Evolutionary conservation across 495 filamentous ascomycete species (phyloP).

Genomic region (Neurospora sp.): DNA sequence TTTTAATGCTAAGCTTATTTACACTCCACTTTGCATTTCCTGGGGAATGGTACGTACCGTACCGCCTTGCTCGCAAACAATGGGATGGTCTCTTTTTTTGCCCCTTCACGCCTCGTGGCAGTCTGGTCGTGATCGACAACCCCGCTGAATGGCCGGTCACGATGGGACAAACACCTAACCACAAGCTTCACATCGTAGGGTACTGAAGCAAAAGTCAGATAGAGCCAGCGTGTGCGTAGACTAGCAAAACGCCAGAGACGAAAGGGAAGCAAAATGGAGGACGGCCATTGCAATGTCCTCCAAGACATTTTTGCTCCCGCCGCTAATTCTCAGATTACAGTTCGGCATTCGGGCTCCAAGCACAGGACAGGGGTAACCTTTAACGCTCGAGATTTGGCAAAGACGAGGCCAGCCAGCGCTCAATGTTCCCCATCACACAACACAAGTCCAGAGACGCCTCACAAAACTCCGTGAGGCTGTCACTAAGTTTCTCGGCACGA

Average conservation of each 20-base stretch:
- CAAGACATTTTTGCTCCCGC: background rate
- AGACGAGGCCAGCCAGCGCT: background rate
- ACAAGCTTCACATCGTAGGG: background rate
- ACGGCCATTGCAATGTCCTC: background rate
- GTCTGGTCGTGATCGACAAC: background rate
- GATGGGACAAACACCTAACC: background rate
- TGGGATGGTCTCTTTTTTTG: background rate
- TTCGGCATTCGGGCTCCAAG: background rate
- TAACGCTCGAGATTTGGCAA: background rate
- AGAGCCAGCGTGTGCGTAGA: too few relatives aligned
- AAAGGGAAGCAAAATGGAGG: background rate
- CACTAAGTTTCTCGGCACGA: conserved; percentile 8
- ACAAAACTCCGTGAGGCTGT: conserved; percentile 1
- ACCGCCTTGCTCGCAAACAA: background rate
- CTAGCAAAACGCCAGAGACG: background rate
- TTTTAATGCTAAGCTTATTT: background rate
- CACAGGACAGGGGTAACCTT: background rate
- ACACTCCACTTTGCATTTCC: background rate
- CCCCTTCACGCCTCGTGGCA: background rate
- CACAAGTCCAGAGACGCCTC: background rate
- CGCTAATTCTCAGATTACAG: background rate
- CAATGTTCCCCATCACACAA: background rate
- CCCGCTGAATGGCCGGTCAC: background rate
- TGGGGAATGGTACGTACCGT: background rate
- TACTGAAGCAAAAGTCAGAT: background rate